Percentiles rank a stretch among this genome's conserved stretches.
phyloP scores from a whole-genome alignment of 2,329 filamentous ascomycete genomes.

The Colletotrichum ledebouriae region DNA sequence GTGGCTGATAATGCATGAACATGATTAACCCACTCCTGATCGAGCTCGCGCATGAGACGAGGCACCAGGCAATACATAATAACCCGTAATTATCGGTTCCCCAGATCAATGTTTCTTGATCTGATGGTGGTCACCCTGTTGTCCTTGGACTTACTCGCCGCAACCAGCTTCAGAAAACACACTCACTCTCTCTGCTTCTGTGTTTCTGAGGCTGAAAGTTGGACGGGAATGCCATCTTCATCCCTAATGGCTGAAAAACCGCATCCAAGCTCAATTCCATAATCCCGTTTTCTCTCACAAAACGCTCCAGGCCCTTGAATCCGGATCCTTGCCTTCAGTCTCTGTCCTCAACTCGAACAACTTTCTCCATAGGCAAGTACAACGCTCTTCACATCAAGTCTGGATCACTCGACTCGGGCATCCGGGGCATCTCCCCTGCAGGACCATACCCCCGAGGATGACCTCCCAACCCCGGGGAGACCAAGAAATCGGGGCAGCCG shows the following conservation, averaged over 20 bases:
- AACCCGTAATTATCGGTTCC: not conserved
- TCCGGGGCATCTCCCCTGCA: conserved; percentile 26
- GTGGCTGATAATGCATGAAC: no score
- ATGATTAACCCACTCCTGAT: not conserved
- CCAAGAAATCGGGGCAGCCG: conserved; percentile 13
- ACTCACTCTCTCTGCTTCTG: not conserved
- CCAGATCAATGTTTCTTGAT: not conserved
- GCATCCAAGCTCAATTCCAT: not conserved
- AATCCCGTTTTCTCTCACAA: conserved; percentile 9
- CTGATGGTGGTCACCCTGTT: no score
- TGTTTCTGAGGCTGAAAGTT: conserved; percentile 10
- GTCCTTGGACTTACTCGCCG: conserved; percentile 5
- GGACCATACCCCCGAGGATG: conserved; percentile 22
- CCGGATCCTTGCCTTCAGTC: not conserved
- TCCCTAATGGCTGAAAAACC: not conserved
- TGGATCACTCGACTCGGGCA: conserved; percentile 21
- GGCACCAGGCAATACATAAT: not conserved
- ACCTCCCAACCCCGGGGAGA: not conserved
- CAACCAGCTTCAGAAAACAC: conserved; percentile 8
- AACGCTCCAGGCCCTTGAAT: not conserved
- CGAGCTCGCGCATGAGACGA: not conserved
- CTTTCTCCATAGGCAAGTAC: not conserved
- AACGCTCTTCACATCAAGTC: not conserved
- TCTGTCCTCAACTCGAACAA: not conserved
- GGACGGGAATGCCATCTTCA: conserved; percentile 3